Percentiles rank a stretch among this genome's conserved stretches.
These are phyloP conservation scores for Heliocybe sulcata DNA, from an alignment of 1,284 basidiomycete species.

Conservation along the genomic window DNA sequence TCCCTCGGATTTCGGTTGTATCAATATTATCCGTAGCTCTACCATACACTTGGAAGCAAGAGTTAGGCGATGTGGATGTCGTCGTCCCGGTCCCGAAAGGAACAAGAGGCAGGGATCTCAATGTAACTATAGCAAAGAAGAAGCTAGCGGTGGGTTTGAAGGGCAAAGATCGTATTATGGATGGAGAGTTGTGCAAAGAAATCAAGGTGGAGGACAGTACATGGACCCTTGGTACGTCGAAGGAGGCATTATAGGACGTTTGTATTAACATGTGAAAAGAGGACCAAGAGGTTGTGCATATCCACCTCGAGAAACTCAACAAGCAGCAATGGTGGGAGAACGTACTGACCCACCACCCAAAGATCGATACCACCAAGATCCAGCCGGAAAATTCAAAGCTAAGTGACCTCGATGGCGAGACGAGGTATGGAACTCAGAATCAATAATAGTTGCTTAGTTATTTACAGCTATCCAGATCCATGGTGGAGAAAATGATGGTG, in stretches of 20 bases:
- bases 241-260: conserved; percentile 4
- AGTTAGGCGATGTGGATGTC: conserved; percentile 84
- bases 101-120: conserved; percentile 75
- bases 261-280: conserved; percentile 38
- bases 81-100: conserved; percentile 82
- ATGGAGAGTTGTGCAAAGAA: conserved; percentile 90
- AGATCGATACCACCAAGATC: conserved; percentile 96
- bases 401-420: conserved; percentile 92
- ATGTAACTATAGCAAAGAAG: conserved; percentile 73
- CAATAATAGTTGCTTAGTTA: conserved; percentile 2
- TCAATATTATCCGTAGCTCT: conserved; percentile 45
- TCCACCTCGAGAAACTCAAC: conserved; percentile 88
- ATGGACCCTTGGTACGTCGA: conserved; percentile 82
- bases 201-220: conserved; percentile 96
- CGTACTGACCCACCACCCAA: conserved; percentile 90
- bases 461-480: conserved; percentile 51
- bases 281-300: conserved; percentile 65
- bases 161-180: conserved; percentile 76
- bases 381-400: conserved; percentile 94
- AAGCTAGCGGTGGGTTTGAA: conserved; percentile 83
- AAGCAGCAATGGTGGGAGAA: conserved; percentile 97
- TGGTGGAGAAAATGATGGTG: conserved; percentile 99
- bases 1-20: conserved; percentile 4
- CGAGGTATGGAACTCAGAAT: conserved; percentile 45
- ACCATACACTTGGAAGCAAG: conserved; percentile 92